Percentiles rank a stretch among this genome's conserved stretches.
These are phyloP conservation scores for Sporisorium iseilematis-ciliati DNA, from an alignment of 1,284 basidiomycete genomes.

Conservation along the genomic window DNA sequence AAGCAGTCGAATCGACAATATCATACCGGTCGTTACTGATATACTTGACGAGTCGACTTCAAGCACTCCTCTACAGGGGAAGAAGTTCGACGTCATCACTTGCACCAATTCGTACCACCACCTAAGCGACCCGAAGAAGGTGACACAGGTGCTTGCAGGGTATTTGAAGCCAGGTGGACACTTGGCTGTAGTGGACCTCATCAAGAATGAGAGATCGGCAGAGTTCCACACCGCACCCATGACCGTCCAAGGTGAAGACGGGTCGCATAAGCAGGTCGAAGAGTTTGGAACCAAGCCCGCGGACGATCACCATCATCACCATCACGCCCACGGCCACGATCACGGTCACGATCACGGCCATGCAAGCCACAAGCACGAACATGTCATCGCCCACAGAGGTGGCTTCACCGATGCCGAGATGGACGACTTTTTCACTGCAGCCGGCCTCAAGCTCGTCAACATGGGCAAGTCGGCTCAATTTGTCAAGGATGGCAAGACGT, in stretches of 20 bases:
- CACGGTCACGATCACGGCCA: constrained; percentile 15
- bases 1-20: constrained; percentile 18
- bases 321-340: constrained; percentile 10
- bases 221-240: constrained; percentile 25
- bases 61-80: constrained; percentile 8
- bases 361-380: constrained; percentile 19
- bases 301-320: constrained; percentile 6
- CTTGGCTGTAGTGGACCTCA: constrained; percentile 40
- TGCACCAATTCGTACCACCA: constrained; percentile 55
- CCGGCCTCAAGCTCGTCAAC: constrained; percentile 35
- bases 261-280: constrained; percentile 27
- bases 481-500: constrained; percentile 31
- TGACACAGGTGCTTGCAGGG: constrained; percentile 29
- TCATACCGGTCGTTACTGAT: constrained; percentile 22
- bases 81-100: constrained; percentile 42
- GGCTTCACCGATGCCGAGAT: constrained; percentile 42
- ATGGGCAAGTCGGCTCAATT: constrained; percentile 43
- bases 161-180: constrained; percentile 45
- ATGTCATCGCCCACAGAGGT: constrained; percentile 49
- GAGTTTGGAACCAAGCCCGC: constrained; percentile 14
- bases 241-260: constrained; percentile 20
- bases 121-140: constrained; percentile 34
- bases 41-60: constrained; percentile 7
- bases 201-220: constrained; percentile 25
- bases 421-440: constrained; percentile 36